Conservation (phyloP, 2,329 filamentous ascomycete species). For the Alternaria sp. region DNA sequence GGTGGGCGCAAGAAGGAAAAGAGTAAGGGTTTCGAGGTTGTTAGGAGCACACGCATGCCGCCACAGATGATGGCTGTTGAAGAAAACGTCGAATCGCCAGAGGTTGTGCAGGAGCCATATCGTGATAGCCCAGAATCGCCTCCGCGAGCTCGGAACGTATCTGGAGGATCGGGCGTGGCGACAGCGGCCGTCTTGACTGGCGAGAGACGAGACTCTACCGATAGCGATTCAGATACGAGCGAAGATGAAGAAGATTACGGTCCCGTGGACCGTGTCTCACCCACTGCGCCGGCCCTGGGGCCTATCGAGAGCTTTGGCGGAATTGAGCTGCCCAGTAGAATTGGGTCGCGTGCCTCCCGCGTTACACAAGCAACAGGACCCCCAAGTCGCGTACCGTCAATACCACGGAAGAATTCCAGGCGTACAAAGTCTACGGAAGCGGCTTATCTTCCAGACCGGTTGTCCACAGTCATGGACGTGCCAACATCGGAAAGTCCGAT, state of each 20-base stretch:
- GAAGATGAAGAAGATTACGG: slow-evolving; percentile 55
- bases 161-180: slow-evolving; percentile 23
- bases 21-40: slow-evolving; percentile 95
- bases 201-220: slow-evolving; percentile 56
- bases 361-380: slow-evolving; percentile 28
- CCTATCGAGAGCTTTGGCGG: slow-evolving; percentile 67
- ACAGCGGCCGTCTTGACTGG: slow-evolving; percentile 27
- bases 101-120: slow-evolving; percentile 57
- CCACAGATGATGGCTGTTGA: slow-evolving; percentile 71
- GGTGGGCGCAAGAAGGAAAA: slow-evolving; percentile 92
- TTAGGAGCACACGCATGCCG: slow-evolving; percentile 87
- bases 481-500: slow-evolving; percentile 25
- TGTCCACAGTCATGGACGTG: slow-evolving; percentile 42
- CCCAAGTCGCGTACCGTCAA: slow-evolving; percentile 49
- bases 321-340: slow-evolving; percentile 71
- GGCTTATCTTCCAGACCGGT: slow-evolving; percentile 35
- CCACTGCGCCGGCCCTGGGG: slow-evolving; percentile 66
- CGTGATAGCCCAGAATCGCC: slow-evolving; percentile 58
- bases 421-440: slow-evolving; percentile 42
- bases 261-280: slow-evolving; percentile 55
- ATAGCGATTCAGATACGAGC: slow-evolving; percentile 45
- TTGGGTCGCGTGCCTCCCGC: slow-evolving; percentile 66
- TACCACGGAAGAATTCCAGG: slow-evolving; percentile 77
- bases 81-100: slow-evolving; percentile 65
- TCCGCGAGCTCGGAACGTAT: slow-evolving; percentile 8